These are phyloP conservation scores for Scopulariopsis brevicaulis DNA, from an alignment of 2,329 filamentous ascomycete genomes.

Conservation along the genomic window DNA sequence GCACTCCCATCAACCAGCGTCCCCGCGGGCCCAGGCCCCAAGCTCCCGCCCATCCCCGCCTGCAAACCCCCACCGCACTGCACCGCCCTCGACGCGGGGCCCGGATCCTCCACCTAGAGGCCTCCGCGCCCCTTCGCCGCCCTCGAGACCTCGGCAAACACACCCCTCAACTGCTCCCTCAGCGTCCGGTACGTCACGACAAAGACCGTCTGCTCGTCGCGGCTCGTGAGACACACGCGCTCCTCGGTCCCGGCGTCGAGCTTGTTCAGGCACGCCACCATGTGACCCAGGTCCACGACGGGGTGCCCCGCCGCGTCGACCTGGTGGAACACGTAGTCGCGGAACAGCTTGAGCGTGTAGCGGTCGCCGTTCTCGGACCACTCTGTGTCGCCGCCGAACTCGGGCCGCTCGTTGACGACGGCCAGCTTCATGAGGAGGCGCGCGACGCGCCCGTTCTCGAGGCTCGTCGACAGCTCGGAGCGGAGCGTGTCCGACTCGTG, in stretches of 20 bases:
- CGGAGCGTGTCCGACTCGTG: conserved; percentile 67
- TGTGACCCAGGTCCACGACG: conserved; percentile 77
- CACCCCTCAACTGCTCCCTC: conserved; percentile 49
- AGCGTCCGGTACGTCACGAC: conserved; percentile 86
- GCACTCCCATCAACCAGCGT: too few relatives aligned
- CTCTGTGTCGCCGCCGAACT: conserved; percentile 62
- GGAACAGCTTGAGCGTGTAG: conserved; percentile 87
- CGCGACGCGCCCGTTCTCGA: conserved; percentile 81
- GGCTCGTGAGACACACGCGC: conserved; percentile 71
- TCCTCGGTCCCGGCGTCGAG: conserved; percentile 85
- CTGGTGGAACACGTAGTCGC: conserved; percentile 95
- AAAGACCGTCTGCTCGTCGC: conserved; percentile 83
- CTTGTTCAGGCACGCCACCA: conserved; percentile 79
- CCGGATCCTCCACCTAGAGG: neutral
- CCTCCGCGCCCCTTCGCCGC: conserved; percentile 8
- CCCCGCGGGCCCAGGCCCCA: neutral
- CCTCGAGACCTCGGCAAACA: conserved; percentile 49
- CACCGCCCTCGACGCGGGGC: neutral
- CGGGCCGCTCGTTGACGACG: conserved; percentile 79
- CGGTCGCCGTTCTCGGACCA: conserved; percentile 93
- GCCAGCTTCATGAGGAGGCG: conserved; percentile 75
- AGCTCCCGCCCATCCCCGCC: neutral
- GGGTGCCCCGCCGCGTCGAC: conserved; percentile 78
- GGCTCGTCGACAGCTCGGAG: conserved; percentile 62
- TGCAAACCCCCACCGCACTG: neutral